Percentiles rank a stretch among this genome's conserved stretches.
Evolutionary conservation across 495 filamentous ascomycete species (phyloP).

Genomic region (Rusavskia elegans): DNA sequence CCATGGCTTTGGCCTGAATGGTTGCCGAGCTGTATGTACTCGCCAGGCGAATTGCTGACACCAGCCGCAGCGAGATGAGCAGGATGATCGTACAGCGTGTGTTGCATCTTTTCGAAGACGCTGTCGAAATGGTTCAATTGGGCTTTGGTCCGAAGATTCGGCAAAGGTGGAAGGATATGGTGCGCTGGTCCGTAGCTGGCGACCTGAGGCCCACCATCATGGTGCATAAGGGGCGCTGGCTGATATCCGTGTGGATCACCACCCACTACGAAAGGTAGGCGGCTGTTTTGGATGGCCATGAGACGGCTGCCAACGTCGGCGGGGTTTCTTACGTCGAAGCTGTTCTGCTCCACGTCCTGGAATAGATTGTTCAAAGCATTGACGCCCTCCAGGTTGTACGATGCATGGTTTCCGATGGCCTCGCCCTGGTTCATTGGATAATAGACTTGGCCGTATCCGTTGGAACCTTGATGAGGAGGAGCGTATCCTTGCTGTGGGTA

Average conservation of each 20-base stretch:
- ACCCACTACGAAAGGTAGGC: conserved; percentile 45
- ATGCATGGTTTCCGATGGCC: conserved; percentile 26
- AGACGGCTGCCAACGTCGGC: conserved; percentile 66
- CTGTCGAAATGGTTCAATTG: conserved; percentile 85
- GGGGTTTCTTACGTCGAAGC: conserved; percentile 75
- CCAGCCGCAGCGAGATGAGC: conserved; percentile 62
- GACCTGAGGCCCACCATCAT: conserved; percentile 34
- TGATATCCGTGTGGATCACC: conserved; percentile 51
- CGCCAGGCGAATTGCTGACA: conserved; percentile 50
- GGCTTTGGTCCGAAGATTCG: conserved; percentile 78
- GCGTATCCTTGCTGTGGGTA: conserved; percentile 39
- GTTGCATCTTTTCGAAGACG: conserved; percentile 86
- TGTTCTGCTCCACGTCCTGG: conserved; percentile 72
- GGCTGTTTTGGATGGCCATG: conserved; percentile 52
- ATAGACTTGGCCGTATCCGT: conserved; percentile 56
- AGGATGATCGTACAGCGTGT: conserved; percentile 83
- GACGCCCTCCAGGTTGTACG: conserved; percentile 57
- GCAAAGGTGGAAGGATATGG: conserved; percentile 66
- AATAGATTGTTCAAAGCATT: conserved; percentile 92
- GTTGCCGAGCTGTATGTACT: conserved; percentile 41
- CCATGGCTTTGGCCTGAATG: conserved; percentile 59
- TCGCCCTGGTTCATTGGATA: conserved; percentile 45
- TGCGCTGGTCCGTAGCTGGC: conserved; percentile 10
- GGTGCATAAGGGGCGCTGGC: conserved; percentile 31
- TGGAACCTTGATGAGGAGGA: conserved; percentile 31